Evolutionary conservation across 208 protist species (phyloP).

Genomic region (Angomonas deanei): DNA sequence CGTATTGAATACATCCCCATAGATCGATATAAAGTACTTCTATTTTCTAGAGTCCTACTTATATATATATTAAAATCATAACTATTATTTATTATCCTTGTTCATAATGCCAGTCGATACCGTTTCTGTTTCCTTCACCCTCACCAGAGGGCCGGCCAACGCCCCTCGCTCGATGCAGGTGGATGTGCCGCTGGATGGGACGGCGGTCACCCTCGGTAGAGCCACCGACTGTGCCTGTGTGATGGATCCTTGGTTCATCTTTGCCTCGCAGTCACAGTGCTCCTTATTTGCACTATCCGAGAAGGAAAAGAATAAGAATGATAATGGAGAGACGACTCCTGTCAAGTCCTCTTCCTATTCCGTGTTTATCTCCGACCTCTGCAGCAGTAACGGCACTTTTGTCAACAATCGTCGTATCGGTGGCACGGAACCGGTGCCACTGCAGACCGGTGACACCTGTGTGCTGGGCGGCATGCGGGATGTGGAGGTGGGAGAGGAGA

Average conservation of each 20-base stretch:
- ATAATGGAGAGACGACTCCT: not conserved
- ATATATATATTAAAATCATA: conserved; percentile 1
- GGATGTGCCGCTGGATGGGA: conserved; percentile 37
- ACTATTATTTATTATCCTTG: not conserved
- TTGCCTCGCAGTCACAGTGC: conserved; percentile 80
- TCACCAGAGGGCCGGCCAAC: conserved; percentile 48
- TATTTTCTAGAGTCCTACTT: not conserved
- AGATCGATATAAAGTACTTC: not conserved
- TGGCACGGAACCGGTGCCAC: conserved; percentile 27
- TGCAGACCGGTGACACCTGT: conserved; percentile 56
- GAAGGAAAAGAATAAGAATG: not conserved
- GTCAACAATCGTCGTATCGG: conserved; percentile 63
- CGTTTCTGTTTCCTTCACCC: conserved; percentile 39
- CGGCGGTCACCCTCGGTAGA: conserved; percentile 55
- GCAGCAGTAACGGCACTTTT: conserved; percentile 88
- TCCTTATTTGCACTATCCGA: conserved; percentile 26
- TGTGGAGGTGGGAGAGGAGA: conserved; percentile 33
- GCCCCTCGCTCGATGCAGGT: conserved; percentile 49
- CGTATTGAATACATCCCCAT: not conserved
- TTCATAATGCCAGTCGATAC: not conserved
- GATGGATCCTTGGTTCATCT: conserved; percentile 63
- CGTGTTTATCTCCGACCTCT: conserved; percentile 67
- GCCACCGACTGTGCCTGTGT: conserved; percentile 49
- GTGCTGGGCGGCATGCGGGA: conserved; percentile 88
- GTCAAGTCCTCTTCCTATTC: not conserved